Conservation (phyloP, 306 rosid genomes). For the Quercus robur region DNA sequence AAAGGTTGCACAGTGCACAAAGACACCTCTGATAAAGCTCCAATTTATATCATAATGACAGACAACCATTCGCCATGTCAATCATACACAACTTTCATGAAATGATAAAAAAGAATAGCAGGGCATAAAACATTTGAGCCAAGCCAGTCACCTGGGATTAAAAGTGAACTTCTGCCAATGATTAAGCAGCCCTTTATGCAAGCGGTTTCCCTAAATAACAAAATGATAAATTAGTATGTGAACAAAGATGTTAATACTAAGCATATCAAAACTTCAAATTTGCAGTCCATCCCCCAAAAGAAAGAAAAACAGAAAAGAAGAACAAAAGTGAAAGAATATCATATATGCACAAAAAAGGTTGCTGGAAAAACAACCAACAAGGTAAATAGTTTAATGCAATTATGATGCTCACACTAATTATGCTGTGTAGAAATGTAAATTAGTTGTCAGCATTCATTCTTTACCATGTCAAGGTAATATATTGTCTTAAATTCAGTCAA, state of each 20-base stretch:
- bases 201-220: conserved; percentile 75
- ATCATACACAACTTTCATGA: not conserved
- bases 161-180: conserved; percentile 97
- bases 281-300: not conserved
- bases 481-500: not conserved
- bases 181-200: conserved; percentile 79
- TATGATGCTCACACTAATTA: not conserved
- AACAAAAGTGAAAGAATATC: not conserved
- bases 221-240: conserved; percentile 13
- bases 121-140: conserved; percentile 18
- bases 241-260: not conserved
- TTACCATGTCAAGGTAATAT: not conserved
- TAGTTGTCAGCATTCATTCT: not conserved
- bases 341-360: not conserved
- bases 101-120: not conserved
- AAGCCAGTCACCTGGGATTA: conserved; percentile 81
- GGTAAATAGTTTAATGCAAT: not conserved
- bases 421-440: not conserved
- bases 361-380: not conserved
- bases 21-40: not conserved
- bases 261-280: not conserved
- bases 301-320: not conserved
- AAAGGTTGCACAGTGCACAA: not conserved
- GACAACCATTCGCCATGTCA: not conserved
- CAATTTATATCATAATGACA: not conserved